Percentiles rank a stretch among this genome's conserved stretches.
Conservation (phyloP, 192 early-diverging fungal species). For the Coemansia sp. region DNA sequence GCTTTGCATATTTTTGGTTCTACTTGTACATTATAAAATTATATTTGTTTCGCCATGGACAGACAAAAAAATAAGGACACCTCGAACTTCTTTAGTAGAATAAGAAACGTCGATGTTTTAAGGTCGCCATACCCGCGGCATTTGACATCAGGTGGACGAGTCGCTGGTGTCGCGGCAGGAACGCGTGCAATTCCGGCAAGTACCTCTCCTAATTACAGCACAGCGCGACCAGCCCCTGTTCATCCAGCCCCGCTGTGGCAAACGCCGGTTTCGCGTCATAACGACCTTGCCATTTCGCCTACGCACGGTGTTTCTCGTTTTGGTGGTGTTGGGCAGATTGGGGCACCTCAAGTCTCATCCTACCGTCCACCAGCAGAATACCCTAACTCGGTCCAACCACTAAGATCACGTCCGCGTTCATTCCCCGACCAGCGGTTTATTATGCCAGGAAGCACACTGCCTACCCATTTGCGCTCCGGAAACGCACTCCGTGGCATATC, state of each 20-base stretch:
- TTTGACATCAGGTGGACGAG: conserved; percentile 14
- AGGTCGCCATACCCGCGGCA: conserved; percentile 45
- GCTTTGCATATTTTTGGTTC: neutral
- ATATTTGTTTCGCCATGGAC: conserved; percentile 21
- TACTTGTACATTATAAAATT: conserved; percentile 1
- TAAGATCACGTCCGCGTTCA: conserved; percentile 17
- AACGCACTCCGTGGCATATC: neutral
- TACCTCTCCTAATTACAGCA: neutral
- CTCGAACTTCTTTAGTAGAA: conserved; percentile 39
- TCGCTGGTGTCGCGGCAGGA: conserved; percentile 10
- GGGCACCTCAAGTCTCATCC: neutral
- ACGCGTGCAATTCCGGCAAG: conserved; percentile 11
- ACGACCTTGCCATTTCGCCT: conserved; percentile 9
- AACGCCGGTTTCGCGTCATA: conserved; percentile 10
- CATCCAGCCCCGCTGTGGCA: conserved; percentile 20
- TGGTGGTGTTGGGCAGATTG: neutral
- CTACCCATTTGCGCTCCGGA: conserved; percentile 21
- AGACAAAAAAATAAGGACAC: conserved; percentile 17
- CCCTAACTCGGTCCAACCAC: conserved; percentile 39
- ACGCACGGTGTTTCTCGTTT: neutral
- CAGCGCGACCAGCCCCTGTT: conserved; percentile 15
- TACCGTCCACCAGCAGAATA: conserved; percentile 30
- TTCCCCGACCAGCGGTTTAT: conserved; percentile 8
- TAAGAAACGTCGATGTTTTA: conserved; percentile 37
- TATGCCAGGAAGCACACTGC: conserved; percentile 44